phyloP scores from a whole-genome alignment of 495 filamentous ascomycete species.

The Podospora conica region DNA sequence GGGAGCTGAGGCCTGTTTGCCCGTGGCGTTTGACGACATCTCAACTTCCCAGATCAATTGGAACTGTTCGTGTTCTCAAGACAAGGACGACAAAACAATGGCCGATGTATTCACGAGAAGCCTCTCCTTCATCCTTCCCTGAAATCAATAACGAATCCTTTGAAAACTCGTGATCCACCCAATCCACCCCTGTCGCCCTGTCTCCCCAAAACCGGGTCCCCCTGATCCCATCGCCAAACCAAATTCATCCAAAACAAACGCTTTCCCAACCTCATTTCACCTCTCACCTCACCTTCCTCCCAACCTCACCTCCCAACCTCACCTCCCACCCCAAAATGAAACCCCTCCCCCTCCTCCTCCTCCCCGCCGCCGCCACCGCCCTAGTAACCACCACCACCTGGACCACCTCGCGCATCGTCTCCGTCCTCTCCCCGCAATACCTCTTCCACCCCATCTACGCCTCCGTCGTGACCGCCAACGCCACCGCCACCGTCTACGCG shows the following conservation, averaged over 20 bases:
- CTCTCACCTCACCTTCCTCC: not conserved
- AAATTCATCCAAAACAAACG: not conserved
- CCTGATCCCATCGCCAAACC: not conserved
- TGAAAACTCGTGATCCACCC: not conserved
- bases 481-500: not conserved
- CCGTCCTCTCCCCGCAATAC: not conserved
- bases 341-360: not conserved
- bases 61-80: too few relatives aligned
- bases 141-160: not conserved
- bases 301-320: not conserved
- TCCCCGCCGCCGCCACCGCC: not conserved
- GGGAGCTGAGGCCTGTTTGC: not conserved
- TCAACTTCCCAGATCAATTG: not conserved
- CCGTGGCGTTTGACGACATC: not conserved
- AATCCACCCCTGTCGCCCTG: not conserved
- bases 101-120: too few relatives aligned
- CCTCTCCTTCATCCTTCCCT: too few relatives aligned
- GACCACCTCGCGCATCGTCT: constrained; percentile 10
- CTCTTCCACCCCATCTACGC: not conserved
- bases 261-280: not conserved
- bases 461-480: not conserved
- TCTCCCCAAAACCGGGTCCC: not conserved
- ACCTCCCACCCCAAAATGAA: not conserved
- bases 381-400: not conserved
- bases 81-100: not conserved